Evolutionary conservation across 352 stramenopile species (phyloP).

Genomic region (Pythium myriotylum): DNA sequence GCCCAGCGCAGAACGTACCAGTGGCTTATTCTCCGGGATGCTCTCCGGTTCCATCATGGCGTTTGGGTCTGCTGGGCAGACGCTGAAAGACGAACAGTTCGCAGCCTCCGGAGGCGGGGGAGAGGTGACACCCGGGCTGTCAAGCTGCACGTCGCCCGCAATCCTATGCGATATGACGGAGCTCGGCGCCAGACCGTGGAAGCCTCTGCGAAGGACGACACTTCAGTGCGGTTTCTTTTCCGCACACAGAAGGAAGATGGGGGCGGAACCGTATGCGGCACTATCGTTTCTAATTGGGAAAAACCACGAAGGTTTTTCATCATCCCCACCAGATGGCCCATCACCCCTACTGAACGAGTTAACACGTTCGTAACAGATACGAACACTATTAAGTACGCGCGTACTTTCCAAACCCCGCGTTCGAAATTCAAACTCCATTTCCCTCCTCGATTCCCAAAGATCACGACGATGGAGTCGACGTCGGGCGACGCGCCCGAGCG

Average conservation of each 20-base stretch:
- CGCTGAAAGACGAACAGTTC: not conserved
- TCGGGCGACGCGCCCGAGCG: not conserved
- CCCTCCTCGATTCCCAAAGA: not conserved
- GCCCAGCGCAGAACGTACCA: constrained; percentile 36
- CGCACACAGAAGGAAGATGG: constrained; percentile 8
- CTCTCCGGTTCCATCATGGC: constrained; percentile 72
- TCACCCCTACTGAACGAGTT: not conserved
- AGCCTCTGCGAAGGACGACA: not conserved
- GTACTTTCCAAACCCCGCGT: constrained; percentile 5
- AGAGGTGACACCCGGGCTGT: too few relatives aligned
- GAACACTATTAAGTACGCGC: constrained; percentile 14
- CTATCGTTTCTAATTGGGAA: too few relatives aligned
- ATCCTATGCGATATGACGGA: too few relatives aligned
- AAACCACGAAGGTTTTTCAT: too few relatives aligned
- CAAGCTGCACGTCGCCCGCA: too few relatives aligned
- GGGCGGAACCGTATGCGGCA: not conserved
- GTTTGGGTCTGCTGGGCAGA: not conserved
- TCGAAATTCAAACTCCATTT: constrained; percentile 21
- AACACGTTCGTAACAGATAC: too few relatives aligned
- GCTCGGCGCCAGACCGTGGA: not conserved
- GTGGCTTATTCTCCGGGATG: constrained; percentile 60
- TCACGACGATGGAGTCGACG: constrained; percentile 14
- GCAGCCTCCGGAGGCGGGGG: too few relatives aligned
- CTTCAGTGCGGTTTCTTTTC: constrained; percentile 12
- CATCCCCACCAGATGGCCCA: constrained; percentile 1